A percentile compares a stretch with the other conserved stretches of the same genome.
Evolutionary conservation across 495 filamentous ascomycete genomes (phyloP).

Genomic region (Penicillium pancosmium): DNA sequence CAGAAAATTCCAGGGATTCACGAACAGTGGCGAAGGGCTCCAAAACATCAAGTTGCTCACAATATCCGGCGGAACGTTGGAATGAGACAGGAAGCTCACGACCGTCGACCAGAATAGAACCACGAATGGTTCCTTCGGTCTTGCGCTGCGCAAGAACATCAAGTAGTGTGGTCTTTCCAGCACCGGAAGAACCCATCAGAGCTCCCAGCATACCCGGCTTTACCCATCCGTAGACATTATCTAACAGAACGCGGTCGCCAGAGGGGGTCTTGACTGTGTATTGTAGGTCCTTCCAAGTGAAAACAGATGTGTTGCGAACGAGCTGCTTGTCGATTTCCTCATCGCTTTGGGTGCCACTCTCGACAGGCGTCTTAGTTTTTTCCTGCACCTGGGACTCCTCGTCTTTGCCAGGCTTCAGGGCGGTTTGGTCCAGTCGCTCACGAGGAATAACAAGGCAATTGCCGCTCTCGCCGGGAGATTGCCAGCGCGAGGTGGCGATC

Average conservation of each 20-base stretch:
- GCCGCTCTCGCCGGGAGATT: conserved; percentile 33
- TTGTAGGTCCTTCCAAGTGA: conserved; percentile 62
- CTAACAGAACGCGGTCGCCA: conserved; percentile 57
- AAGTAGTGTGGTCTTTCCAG: conserved; percentile 65
- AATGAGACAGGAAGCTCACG: conserved; percentile 76
- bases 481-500: conserved; percentile 40
- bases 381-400: conserved; percentile 37
- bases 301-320: conserved; percentile 54
- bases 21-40: conserved; percentile 62
- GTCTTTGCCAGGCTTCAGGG: conserved; percentile 18
- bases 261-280: conserved; percentile 54
- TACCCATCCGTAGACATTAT: conserved; percentile 86
- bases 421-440: conserved; percentile 33
- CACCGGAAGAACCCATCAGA: conserved; percentile 67
- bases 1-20: conserved; percentile 62
- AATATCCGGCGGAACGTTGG: conserved; percentile 68
- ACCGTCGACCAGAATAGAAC: conserved; percentile 85
- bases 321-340: conserved; percentile 26
- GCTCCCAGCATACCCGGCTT: conserved; percentile 83
- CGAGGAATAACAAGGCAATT: conserved; percentile 44
- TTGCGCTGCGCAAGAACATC: conserved; percentile 66
- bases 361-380: conserved; percentile 26
- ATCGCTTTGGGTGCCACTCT: conserved; percentile 13
- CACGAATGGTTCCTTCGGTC: conserved; percentile 83
- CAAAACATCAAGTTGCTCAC: conserved; percentile 64